Base-by-base conservation (phyloP, 768 basidiomycete genomes). In the Tulasnella sp. region DNA sequence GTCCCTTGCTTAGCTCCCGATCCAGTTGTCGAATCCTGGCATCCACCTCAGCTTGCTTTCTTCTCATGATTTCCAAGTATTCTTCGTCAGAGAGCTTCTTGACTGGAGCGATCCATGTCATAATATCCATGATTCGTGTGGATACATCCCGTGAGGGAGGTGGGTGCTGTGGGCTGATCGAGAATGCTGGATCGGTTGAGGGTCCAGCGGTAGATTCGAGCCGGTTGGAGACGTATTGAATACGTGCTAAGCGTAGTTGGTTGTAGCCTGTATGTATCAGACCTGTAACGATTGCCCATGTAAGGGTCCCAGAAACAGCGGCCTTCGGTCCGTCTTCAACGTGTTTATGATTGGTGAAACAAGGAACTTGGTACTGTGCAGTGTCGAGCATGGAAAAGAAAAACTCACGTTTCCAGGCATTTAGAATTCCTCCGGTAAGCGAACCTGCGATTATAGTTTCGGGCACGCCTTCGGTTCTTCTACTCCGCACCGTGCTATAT, bases 261-360 rank as follows among this genome's bases (percentile, higher is more conserved):
- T 91, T 92, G 64, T 72, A 78, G 9, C 69, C 69, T 55, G 76
- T 70, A 62, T 92, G 89, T 9, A 87, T 63, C 12, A 76, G 48
- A 1, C 76, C 70, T 58, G 81, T 81, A 34, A 74, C 66, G 2
- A 77, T 57, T 9, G 72, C 74, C 15, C 75, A 77, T 0, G 81
- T 81, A 3, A 77, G 57, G 29, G 76, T 70, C 5, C 83, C 84
- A 2, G 81, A 70, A 31, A 73, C 39, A 16, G 80, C 62, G 28
- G 78, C 77, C 16, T 66, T 62, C 56, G 66, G 66, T 2, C 86
- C 84, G 50, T 79, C 87, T 91, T 56, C 9, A 45, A 29, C n/a
- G 9, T 45, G 15, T 25, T 50, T 48, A 57, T 47, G 51, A 46
- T n/a, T 19, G 42, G 29, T 15, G n/a, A 20, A 31, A 31, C 31